Base-by-base conservation (phyloP, 2,329 filamentous ascomycete species). In the Trichoderma citrinoviride region DNA sequence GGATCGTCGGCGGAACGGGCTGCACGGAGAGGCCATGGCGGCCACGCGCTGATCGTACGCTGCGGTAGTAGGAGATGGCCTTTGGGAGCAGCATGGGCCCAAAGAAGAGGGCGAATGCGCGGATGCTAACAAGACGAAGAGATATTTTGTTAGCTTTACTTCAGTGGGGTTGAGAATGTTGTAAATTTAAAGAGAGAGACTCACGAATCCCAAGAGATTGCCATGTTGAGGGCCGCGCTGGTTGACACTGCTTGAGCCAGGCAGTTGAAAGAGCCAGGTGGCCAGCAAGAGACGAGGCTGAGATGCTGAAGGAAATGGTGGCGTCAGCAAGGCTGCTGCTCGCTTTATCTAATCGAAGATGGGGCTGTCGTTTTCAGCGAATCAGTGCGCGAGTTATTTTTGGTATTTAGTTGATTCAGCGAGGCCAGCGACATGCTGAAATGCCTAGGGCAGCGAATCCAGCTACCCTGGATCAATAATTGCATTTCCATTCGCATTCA, bases 81-180 rank as follows among this genome's bases (percentile, higher is more conserved):
- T 86, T 87, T 58, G 90, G 89, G 44, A 94, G 76, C 68, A 93
- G 79, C 68, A 91, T 81, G 37, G 91, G 91, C 3, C 88, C 91
- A 74, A 93, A 83, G 79, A 88, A 83, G 72, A 87, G 75, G 71
- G 82, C 74, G 68, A 87, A 78, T 71, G 83, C 82, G 69, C 83
- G 83, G 71, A 87, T 78, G 61, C 82, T 85, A 68, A 62, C 41
- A n/a, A n/a, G n/a, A n/a, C n/a, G n/a, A n/a, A n/a, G n/a, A n/a
- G n/a, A n/a, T n/a, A n/a, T n/a, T n/a, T n/a, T n/a, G n/a, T n/a
- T n/a, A n/a, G n/a, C n/a, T n/a, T n/a, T n/a, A n/a, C n/a, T n/a
- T n/a, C n/a, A n/a, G n/a, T n/a, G n/a, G n/a, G n/a, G n/a, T n/a
- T n/a, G n/a, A n/a, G n/a, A n/a, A n/a, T n/a, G n/a, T n/a, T n/a